Evolutionary conservation across 441 rosid species (phyloP), one percentile per base, ranked within the genome.

Genomic region (Gossypium gossypioides): DNA sequence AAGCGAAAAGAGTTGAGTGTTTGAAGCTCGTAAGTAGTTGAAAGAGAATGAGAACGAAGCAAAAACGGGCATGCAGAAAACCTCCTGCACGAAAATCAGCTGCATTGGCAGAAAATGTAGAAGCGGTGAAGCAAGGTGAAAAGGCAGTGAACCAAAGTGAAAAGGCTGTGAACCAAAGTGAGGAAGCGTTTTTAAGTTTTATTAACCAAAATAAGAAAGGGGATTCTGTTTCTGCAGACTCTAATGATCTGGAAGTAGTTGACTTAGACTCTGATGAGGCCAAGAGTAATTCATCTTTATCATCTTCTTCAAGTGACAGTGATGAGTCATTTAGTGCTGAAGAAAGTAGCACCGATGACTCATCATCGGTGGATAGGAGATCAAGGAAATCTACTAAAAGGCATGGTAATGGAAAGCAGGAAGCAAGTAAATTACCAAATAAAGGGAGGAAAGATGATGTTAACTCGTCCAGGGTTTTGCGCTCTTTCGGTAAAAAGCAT

Each of bases 301-400:
- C 73, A 0, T 73, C 86, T 18, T 81, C 83, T 74, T 82, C 85
- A 3, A 80, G 79, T 15, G 83, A 75, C 67, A 75, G 79, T 12
- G 81, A 76, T 21, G 79, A 69, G 32, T 76, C 84, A 10, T 70
- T 54, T 67, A 54, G 76, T 51, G 50, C 72, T 18, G 78, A 58
- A 21, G 77, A 72, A 42, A 75, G 69, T 69, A 75, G 73, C 62
- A 76, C 81, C 6, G 83, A 80, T 50, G 86, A 74, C 10, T 73
- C 80, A 1, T 73, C 76, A 3, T 25, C 63, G 6, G 32, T 22
- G 50, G 54, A 70, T 54, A 25, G 52, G 60, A 78, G 80, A 19
- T 69, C 44, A 0, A 78, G 68, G 59, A 78, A 65, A 58, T 48
- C 75, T 2, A 22, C 21, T 56, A 73, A 54, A 27, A 76, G 71